phyloP scores from a whole-genome alignment of 495 filamentous ascomycete genomes.

The Aspergillus asperescens region DNA sequence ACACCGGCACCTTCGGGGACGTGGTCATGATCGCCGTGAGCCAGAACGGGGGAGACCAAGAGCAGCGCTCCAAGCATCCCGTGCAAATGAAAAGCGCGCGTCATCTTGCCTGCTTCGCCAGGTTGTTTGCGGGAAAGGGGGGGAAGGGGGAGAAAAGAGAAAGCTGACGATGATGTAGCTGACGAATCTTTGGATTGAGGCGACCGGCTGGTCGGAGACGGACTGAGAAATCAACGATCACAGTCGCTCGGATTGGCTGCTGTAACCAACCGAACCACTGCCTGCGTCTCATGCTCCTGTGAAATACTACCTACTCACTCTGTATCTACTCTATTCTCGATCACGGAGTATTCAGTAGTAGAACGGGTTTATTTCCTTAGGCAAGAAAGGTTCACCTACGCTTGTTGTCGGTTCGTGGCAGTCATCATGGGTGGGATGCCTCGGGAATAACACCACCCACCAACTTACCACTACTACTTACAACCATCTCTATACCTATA shows the following conservation, averaged over 20 bases:
- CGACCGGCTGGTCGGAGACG: neutral
- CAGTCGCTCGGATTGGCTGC: conserved; percentile 16
- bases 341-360: too few species aligned
- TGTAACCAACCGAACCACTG: too few species aligned
- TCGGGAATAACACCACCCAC: too few species aligned
- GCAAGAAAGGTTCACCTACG: too few species aligned
- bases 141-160: conserved; percentile 1
- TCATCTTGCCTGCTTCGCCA: conserved; percentile 11
- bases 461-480: neutral
- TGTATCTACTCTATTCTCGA: too few species aligned
- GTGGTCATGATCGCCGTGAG: conserved; percentile 71
- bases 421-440: too few species aligned
- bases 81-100: conserved; percentile 8
- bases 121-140: neutral
- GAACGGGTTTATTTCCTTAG: too few species aligned
- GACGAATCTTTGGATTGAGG: neutral
- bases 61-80: conserved; percentile 25
- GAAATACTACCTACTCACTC: too few species aligned
- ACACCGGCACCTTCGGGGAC: conserved; percentile 70
- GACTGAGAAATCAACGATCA: conserved; percentile 7
- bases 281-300: too few species aligned
- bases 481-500: neutral
- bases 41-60: conserved; percentile 34
- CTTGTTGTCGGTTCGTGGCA: too few species aligned
- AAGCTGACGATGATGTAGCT: conserved; percentile 11